These are phyloP conservation scores for Lathyrus aphaca DNA, from an alignment of 306 rosid species.

Conservation along the genomic window DNA sequence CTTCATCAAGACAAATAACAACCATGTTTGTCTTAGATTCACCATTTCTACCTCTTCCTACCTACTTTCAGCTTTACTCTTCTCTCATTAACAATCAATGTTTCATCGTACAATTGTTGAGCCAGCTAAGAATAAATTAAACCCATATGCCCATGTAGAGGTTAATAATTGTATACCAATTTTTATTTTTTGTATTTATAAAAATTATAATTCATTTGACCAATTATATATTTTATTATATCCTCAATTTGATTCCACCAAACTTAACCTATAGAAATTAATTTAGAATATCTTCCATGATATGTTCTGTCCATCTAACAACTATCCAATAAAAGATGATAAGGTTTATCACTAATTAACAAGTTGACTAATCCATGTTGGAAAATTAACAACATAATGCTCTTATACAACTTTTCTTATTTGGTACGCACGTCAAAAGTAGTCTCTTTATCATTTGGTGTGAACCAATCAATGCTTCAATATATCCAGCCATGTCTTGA, in stretches of 20 bases:
- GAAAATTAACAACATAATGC: not conserved
- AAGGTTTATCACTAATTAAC: not conserved
- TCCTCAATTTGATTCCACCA: conserved; percentile 6
- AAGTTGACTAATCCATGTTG: conserved; percentile 16
- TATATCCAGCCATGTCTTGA: conserved; percentile 1
- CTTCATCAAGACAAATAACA: not conserved
- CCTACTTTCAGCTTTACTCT: not conserved
- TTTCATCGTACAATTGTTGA: not conserved
- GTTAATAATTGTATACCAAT: not conserved
- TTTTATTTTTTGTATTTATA: no score
- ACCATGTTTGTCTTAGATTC: conserved; percentile 2
- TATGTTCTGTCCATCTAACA: not conserved
- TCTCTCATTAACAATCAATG: not conserved
- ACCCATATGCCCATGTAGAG: not conserved
- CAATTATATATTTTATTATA: not conserved
- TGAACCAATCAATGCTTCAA: conserved; percentile 28
- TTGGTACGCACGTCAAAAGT: conserved; percentile 40
- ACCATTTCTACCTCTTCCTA: conserved; percentile 19
- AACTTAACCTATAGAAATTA: conserved; percentile 1
- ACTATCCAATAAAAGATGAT: conserved; percentile 2
- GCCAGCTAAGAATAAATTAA: conserved; percentile 18
- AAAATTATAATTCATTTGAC: conserved; percentile 3
- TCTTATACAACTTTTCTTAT: not conserved
- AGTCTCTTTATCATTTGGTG: conserved; percentile 17
- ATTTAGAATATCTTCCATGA: conserved; percentile 5